Conservation (phyloP, 805 yeast genomes). For the Kodamaea kaohsiungensis region DNA sequence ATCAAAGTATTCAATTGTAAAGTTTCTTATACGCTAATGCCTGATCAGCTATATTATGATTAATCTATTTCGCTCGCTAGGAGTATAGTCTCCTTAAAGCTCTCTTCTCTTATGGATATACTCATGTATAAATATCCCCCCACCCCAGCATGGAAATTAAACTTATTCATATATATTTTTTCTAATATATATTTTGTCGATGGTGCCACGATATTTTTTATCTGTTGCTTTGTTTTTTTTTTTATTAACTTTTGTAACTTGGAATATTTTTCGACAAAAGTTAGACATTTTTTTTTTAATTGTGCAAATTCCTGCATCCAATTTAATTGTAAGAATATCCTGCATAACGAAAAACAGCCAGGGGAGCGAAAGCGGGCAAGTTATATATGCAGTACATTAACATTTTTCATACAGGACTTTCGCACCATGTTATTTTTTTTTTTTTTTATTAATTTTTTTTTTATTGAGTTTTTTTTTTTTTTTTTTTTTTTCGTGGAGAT, state of each 20-base stretch:
- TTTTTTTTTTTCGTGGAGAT: neutral
- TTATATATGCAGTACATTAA: too few relatives aligned
- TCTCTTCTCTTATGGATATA: constrained; percentile 1
- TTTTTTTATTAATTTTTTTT: too few relatives aligned
- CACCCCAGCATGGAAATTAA: constrained; percentile 1
- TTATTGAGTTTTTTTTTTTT: too few relatives aligned
- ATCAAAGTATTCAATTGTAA: neutral
- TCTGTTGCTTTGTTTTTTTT: neutral
- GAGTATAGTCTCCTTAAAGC: neutral
- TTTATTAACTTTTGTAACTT: neutral
- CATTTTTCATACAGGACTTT: too few relatives aligned
- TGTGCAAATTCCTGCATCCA: too few relatives aligned
- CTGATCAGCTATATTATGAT: neutral
- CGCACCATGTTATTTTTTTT: neutral
- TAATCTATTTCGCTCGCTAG: neutral
- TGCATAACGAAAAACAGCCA: too few relatives aligned
- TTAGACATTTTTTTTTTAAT: neutral
- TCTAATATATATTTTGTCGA: constrained; percentile 7
- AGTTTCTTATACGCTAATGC: neutral
- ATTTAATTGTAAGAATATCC: too few relatives aligned
- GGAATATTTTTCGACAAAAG: neutral
- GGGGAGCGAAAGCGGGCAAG: neutral
- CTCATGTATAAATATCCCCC: constrained; percentile 5
- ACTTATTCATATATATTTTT: constrained; percentile 1
- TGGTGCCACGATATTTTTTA: constrained; percentile 8